These are phyloP conservation scores for Zizania latifolia DNA, from an alignment of 176 grass and related monocot genomes.

Conservation along the genomic window DNA sequence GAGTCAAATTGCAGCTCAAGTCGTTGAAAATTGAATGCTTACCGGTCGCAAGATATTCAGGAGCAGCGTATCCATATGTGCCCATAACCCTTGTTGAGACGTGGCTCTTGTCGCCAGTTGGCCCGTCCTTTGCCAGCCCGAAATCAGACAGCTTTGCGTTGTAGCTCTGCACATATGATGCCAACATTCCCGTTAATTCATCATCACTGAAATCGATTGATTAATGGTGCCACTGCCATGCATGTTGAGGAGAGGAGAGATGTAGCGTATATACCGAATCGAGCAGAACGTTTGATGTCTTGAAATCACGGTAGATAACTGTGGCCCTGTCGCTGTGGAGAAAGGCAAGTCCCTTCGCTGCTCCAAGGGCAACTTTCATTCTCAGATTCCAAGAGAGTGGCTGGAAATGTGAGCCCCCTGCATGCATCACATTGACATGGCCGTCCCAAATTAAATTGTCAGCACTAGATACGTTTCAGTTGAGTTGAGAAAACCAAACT, in stretches of 20 bases:
- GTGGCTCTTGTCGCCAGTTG: conserved; percentile 76
- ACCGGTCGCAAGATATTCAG: conserved; percentile 86
- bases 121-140: conserved; percentile 81
- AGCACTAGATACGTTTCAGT: neutral
- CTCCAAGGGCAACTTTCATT: conserved; percentile 76
- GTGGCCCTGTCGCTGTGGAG: conserved; percentile 76
- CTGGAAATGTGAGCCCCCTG: conserved; percentile 62
- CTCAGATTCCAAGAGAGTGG: conserved; percentile 86
- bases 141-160: conserved; percentile 83
- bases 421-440: neutral
- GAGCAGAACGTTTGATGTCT: conserved; percentile 77
- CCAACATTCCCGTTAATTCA: too few relatives aligned
- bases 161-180: conserved; percentile 55
- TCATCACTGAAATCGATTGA: neutral
- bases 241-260: neutral
- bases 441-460: neutral
- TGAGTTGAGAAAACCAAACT: neutral
- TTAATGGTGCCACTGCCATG: neutral
- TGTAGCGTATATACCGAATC: conserved; percentile 45
- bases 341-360: conserved; percentile 84
- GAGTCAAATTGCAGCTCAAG: neutral
- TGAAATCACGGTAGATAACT: conserved; percentile 91
- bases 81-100: conserved; percentile 90
- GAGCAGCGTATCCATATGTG: conserved; percentile 80
- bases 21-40: neutral